Evolutionary conservation across 140 eudicot genomes (phyloP), one percentile per base, ranked within the genome.

Genomic region (Ambrosia hybrid): DNA sequence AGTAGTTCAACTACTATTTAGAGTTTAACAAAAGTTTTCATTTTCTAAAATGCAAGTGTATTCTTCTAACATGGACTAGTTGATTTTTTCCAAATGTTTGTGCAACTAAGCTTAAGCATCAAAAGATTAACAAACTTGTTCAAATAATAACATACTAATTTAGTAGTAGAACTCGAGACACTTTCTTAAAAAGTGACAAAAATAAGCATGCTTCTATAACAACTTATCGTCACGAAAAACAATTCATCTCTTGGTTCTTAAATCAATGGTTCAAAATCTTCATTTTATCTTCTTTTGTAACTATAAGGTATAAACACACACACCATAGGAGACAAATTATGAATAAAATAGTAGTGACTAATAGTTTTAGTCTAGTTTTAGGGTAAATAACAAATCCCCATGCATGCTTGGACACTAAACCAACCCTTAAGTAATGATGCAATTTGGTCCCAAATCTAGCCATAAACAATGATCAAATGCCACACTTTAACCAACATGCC

Each of bases 401-500:
- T 78, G 78, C 78, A 78, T 78, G 78, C 75, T n/a, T 62, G 9
- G 14, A 11, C 48, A 61, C 67, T 61, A 61, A 61, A 61, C 49
- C 67, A 61, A 61, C 67, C 51, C 67, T 36, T 62, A 62, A 62
- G 67, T 78, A 78, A 64, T 78, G 73, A 71, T 71, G 82, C 11
- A 61, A 71, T 36, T 71, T 55, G 73, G 62, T 62, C 82, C 55
- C 73, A 63, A 55, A 76, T 57, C 67, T 53, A 14, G 73, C 65
- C 63, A 65, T 61, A 60, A 68, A 45, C 17, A 75, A 80, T 68
- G 68, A 76, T 53, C 74, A 65, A 53, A 55, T 46, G 70, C 70
- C 63, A 39, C 58, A 80, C 77, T 71, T 75, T 80, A 45, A 68
- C 51, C 84, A 70, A 70, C 84, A 80, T 70, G 36, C 67, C n/a